These are phyloP conservation scores for Pseudoperonospora humuli DNA, from an alignment of 352 stramenopile genomes.

Conservation along the genomic window DNA sequence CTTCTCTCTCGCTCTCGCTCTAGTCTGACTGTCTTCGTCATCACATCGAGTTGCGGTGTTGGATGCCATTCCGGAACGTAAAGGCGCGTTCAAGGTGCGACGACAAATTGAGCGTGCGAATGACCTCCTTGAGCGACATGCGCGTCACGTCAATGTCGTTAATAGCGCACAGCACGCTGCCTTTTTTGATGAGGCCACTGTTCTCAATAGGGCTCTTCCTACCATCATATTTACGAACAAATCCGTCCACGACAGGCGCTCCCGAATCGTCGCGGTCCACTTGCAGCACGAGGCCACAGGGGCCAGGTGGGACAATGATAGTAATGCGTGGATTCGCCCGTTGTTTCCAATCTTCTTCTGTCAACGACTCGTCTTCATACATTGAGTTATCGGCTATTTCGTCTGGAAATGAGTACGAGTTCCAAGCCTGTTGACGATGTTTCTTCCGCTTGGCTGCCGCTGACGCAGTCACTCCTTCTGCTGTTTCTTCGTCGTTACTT, in stretches of 20 bases:
- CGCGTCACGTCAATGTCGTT: conserved; percentile 70
- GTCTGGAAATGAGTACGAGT: conserved; percentile 21
- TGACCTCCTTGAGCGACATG: conserved; percentile 60
- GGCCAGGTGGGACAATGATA: conserved; percentile 67
- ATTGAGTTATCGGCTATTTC: conserved; percentile 11
- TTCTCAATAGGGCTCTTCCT: conserved; percentile 72
- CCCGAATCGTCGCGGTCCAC: conserved; percentile 29
- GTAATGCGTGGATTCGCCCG: conserved; percentile 50
- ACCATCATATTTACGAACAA: conserved; percentile 57
- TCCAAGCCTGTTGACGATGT: conserved; percentile 12
- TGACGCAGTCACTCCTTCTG: neutral
- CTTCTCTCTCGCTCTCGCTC: neutral
- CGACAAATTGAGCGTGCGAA: conserved; percentile 63
- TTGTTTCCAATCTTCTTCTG: conserved; percentile 63
- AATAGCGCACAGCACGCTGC: conserved; percentile 67
- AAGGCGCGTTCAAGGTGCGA: conserved; percentile 66
- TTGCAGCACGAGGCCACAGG: conserved; percentile 65
- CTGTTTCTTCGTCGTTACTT: conserved; percentile 12
- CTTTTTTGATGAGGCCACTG: conserved; percentile 49
- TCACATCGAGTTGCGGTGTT: conserved; percentile 32
- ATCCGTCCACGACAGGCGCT: conserved; percentile 63
- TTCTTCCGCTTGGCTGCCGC: neutral
- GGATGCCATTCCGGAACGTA: conserved; percentile 50
- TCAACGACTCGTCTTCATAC: conserved; percentile 37
- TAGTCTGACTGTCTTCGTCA: neutral